phyloP scores from a whole-genome alignment of 148 eudicot species.

The Nyssa sinensis region DNA sequence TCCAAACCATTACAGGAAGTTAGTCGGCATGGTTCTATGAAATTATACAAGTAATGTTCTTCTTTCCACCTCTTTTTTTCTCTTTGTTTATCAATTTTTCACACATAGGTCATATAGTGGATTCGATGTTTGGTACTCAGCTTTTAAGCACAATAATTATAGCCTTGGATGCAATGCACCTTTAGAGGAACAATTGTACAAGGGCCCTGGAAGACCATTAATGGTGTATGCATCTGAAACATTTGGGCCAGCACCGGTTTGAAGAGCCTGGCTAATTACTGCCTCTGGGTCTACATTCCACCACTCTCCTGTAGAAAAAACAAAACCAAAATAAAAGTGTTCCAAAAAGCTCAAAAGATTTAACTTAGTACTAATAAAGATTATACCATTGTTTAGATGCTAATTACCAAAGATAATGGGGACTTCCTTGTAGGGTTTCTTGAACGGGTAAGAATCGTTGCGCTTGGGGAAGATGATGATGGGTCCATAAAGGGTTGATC shows the following conservation, averaged over 20 bases:
- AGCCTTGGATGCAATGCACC: too few relatives aligned
- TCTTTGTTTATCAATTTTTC: too few relatives aligned
- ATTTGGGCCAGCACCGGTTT: conserved; percentile 15
- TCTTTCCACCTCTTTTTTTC: too few relatives aligned
- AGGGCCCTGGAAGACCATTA: conserved; percentile 15
- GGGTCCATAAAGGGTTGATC: conserved; percentile 13
- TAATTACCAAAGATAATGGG: conserved; percentile 10
- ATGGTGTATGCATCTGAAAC: conserved; percentile 22
- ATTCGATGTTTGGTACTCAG: too few relatives aligned
- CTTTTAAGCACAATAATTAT: too few relatives aligned
- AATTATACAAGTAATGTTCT: too few relatives aligned
- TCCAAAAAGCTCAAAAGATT: too few relatives aligned
- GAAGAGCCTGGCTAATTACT: conserved; percentile 16
- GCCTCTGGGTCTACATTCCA: conserved; percentile 21
- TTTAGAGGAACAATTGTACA: conserved; percentile 18
- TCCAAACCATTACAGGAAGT: too few relatives aligned
- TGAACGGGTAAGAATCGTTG: conserved; percentile 8
- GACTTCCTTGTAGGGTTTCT: conserved; percentile 7
- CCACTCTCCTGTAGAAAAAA: conserved; percentile 13
- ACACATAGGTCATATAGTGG: too few relatives aligned
- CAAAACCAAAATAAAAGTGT: not conserved
- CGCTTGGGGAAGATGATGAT: conserved; percentile 13
- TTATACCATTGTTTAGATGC: not conserved
- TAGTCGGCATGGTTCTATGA: too few relatives aligned
- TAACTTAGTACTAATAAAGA: too few relatives aligned